Percentiles rank a stretch among this genome's conserved stretches.
Evolutionary conservation across 164 flowering plant species (phyloP).

Genomic region (Magnolia changhungtana): DNA sequence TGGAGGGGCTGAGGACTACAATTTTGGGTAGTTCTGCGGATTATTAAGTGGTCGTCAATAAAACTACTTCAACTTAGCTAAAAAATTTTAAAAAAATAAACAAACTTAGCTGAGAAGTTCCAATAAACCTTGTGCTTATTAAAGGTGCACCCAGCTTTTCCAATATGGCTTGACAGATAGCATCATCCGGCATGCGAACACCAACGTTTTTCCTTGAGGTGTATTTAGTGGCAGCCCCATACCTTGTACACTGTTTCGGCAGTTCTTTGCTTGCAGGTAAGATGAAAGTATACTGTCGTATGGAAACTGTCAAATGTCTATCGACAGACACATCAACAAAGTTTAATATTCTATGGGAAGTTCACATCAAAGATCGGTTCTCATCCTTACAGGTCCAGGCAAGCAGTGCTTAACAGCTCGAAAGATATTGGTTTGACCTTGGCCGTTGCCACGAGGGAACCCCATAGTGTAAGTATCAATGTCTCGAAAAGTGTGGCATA

Average conservation of each 20-base stretch:
- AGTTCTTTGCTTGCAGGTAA: constrained; percentile 85
- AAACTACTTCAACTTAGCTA: no score
- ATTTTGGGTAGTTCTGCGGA: no score
- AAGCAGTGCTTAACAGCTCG: constrained; percentile 86
- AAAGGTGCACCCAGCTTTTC: constrained; percentile 71
- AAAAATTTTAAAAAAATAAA: no score
- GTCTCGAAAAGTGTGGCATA: constrained; percentile 79
- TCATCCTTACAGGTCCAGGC: constrained; percentile 88
- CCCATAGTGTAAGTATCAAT: constrained; percentile 83
- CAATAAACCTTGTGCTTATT: constrained; percentile 69
- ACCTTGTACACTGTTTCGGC: constrained; percentile 72
- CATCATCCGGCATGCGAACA: constrained; percentile 81
- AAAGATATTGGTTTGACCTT: constrained; percentile 68
- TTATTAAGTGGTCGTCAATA: no score
- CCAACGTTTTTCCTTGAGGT: constrained; percentile 73
- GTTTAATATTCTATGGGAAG: not conserved
- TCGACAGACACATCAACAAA: not conserved
- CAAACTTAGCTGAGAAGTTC: not conserved
- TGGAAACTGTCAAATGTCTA: not conserved
- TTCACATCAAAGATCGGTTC: constrained; percentile 2
- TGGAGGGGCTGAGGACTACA: no score
- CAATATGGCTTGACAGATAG: constrained; percentile 75
- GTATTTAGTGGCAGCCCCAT: constrained; percentile 65
- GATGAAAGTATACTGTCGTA: constrained; percentile 84
- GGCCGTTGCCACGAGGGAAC: constrained; percentile 75